Base-by-base conservation (phyloP, 2,329 filamentous ascomycete genomes). In the Colletotrichum sidae region DNA sequence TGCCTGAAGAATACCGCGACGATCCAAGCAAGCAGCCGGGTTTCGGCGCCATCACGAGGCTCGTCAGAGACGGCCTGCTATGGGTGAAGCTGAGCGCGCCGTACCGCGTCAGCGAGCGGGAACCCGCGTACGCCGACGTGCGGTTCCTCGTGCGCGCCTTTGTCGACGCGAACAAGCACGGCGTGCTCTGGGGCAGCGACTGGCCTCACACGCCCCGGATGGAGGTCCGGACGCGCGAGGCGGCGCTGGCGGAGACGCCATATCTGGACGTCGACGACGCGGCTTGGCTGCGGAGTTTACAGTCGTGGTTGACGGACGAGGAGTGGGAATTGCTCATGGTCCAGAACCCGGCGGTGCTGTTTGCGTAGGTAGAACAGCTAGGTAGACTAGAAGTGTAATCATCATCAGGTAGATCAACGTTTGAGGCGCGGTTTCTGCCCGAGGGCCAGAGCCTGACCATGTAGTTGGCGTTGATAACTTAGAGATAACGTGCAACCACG, bases 151-250 rank as follows among this genome's bases (percentile, higher is more conserved):
- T 77, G 0, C 55, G 71, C 9, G 74, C 72, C 0, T 69, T 77
- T 41, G 68, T 78, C 1, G 68, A 75, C 50, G 74, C 73, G 4
- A 78, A 79, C 51, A 73, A 74, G 9, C 56, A 68, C 17, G 72
- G 69, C 5, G 60, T 79, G 9, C 39, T 79, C 2, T 80, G 76
- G 76, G 77, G 77, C 2, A 80, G 77, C 65, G 77, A 79, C 49
- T 80, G 76, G 76, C 76, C 77, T 2, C 77, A 79, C 62, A 78
- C 76, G 2, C 76, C 77, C 0, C 70, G 74, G 13, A 79, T 78
- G 77, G 78, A 75, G 55, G 72, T 77, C 1, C 73, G 77, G 0
- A 73, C 62, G 6, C 69, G 64, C 6, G 73, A 78, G 51, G 76
- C 76, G 38, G 77, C 75, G 1, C 57, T 79, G 59, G 68, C 63